A percentile compares a stretch with the other conserved stretches of the same genome.
Conservation (phyloP, 257 asterid genomes). For the Salvia hispanica region DNA sequence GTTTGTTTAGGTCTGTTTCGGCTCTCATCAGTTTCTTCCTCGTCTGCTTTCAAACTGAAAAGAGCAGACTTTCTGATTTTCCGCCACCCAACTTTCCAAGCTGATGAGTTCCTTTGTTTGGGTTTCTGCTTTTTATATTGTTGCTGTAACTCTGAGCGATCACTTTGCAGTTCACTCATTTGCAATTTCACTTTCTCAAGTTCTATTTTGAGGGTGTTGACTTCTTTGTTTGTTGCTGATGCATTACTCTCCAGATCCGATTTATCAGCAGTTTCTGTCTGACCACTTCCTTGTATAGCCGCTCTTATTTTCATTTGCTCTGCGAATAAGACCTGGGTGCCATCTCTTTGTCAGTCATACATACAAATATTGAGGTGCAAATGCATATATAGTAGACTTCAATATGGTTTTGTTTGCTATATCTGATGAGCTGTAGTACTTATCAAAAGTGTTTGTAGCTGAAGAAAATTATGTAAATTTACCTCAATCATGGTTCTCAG, state of each 20-base stretch:
- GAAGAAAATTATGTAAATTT: conserved; percentile 22
- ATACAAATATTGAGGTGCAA: conserved; percentile 1
- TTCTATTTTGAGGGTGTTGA: conserved; percentile 61
- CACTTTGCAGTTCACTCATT: conserved; percentile 61
- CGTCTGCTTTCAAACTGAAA: conserved; percentile 44
- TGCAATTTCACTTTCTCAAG: conserved; percentile 56
- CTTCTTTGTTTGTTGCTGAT: conserved; percentile 63
- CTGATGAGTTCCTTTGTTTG: conserved; percentile 44
- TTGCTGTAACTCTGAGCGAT: conserved; percentile 59
- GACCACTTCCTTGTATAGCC: conserved; percentile 50
- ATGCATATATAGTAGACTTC: background rate
- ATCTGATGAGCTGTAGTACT: background rate
- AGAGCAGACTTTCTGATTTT: conserved; percentile 57
- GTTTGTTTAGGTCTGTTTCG: conserved; percentile 35
- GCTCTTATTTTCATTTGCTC: conserved; percentile 76
- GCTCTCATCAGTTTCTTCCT: conserved; percentile 48
- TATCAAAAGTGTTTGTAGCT: background rate
- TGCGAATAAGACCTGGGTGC: conserved; percentile 63
- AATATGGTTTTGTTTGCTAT: background rate
- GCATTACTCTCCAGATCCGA: conserved; percentile 46
- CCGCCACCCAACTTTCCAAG: conserved; percentile 67
- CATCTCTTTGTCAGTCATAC: conserved; percentile 32
- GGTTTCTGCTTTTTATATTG: conserved; percentile 48
- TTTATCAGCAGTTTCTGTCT: conserved; percentile 45
- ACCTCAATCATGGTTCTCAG: conserved; percentile 84